Percentiles rank a stretch among this genome's conserved stretches.
These are phyloP conservation scores for Collariella sp. DNA, from an alignment of 495 filamentous ascomycete species.

Conservation along the genomic window DNA sequence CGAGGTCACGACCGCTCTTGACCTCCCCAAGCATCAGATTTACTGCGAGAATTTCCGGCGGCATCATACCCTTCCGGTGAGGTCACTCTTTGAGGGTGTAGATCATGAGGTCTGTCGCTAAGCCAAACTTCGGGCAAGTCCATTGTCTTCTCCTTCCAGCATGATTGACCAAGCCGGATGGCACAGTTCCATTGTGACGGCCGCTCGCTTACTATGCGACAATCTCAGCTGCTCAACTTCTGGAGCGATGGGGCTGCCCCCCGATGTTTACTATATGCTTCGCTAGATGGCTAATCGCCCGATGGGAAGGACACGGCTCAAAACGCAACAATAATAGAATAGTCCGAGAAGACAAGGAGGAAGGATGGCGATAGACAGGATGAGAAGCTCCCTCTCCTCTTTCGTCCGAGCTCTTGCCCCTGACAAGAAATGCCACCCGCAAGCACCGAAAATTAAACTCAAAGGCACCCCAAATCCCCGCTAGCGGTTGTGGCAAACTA, in stretches of 20 bases:
- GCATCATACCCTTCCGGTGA: background rate
- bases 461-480: too few species aligned
- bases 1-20: background rate
- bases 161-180: background rate
- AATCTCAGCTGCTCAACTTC: conserved; percentile 1
- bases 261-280: background rate
- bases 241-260: background rate
- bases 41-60: background rate
- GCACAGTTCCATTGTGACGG: conserved; percentile 1
- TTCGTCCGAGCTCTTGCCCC: too few species aligned
- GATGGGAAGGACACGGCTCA: too few species aligned
- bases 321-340: too few species aligned
- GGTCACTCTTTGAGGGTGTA: too few species aligned
- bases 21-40: background rate
- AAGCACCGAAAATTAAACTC: too few species aligned
- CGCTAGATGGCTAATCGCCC: conserved; percentile 1
- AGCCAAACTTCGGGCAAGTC: background rate
- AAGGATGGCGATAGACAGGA: too few species aligned
- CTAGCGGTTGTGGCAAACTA: too few species aligned
- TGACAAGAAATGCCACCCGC: too few species aligned
- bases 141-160: conserved; percentile 3
- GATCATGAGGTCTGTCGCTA: too few species aligned
- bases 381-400: too few species aligned
- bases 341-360: too few species aligned
- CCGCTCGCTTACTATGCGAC: background rate